Evolutionary conservation across 192 early-diverging fungal species (phyloP).

Genomic region (Coemansia sp.): DNA sequence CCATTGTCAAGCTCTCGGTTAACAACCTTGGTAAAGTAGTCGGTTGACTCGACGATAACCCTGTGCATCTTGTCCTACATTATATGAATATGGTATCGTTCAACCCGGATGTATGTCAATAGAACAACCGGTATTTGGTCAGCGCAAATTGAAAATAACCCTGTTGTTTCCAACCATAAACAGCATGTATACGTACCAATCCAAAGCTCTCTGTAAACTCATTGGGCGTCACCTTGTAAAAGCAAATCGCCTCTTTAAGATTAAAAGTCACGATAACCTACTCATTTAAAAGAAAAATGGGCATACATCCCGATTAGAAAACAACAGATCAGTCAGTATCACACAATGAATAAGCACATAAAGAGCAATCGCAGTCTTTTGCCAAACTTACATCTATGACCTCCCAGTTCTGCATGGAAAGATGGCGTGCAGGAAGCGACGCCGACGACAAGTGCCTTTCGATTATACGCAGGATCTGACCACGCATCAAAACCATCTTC

Average conservation of each 20-base stretch:
- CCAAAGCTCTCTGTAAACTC: constrained; percentile 7
- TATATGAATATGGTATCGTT: not conserved
- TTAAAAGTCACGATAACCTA: constrained; percentile 52
- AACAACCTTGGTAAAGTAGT: constrained; percentile 42
- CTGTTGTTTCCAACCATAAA: not conserved
- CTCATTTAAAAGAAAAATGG: not conserved
- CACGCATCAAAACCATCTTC: constrained; percentile 30
- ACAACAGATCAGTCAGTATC: not conserved
- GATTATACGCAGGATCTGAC: constrained; percentile 48
- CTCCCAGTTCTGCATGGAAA: constrained; percentile 55
- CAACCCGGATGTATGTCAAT: not conserved
- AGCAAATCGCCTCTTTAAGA: constrained; percentile 39
- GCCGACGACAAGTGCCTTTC: constrained; percentile 35
- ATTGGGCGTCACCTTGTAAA: constrained; percentile 41
- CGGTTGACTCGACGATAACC: constrained; percentile 43
- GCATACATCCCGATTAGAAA: too few relatives aligned
- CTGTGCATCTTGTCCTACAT: constrained; percentile 45
- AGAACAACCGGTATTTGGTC: too few relatives aligned
- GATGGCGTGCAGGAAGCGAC: constrained; percentile 39
- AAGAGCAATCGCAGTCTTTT: not conserved
- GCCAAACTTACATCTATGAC: constrained; percentile 38
- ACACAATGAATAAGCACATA: not conserved
- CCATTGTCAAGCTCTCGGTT: constrained; percentile 44
- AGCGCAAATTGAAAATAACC: too few relatives aligned
- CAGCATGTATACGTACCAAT: constrained; percentile 24